Conservation (phyloP, 495 filamentous ascomycete species). For the Bacidia rubella region DNA sequence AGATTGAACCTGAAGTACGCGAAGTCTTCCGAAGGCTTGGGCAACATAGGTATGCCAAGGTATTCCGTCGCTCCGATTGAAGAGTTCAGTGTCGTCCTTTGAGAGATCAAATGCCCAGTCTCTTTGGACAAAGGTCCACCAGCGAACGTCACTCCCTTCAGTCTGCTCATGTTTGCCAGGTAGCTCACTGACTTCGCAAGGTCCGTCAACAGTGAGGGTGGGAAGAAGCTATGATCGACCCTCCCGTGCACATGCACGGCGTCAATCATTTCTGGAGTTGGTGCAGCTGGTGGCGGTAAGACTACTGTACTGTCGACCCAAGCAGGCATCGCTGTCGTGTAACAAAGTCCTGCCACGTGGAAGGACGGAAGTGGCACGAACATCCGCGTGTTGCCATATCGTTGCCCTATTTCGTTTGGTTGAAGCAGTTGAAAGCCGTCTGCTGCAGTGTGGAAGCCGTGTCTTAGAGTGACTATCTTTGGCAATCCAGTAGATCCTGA, state of each 20-base stretch:
- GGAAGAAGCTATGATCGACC: conserved; percentile 9
- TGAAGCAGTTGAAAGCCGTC: conserved; percentile 20
- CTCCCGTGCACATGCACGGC: neutral
- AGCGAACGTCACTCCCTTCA: conserved; percentile 21
- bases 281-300: neutral
- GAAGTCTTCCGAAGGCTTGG: neutral
- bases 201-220: conserved; percentile 24
- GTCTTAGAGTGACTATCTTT: conserved; percentile 36
- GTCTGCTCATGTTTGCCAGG: conserved; percentile 19
- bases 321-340: neutral
- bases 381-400: neutral
- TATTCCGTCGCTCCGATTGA: conserved; percentile 25
- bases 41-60: conserved; percentile 16
- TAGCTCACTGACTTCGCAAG: conserved; percentile 20
- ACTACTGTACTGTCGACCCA: neutral
- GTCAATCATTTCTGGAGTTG: neutral
- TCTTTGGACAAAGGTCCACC: conserved; percentile 21
- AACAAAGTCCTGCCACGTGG: neutral
- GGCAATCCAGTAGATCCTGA: conserved; percentile 46
- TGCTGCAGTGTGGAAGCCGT: conserved; percentile 32
- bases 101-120: conserved; percentile 22
- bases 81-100: conserved; percentile 19
- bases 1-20: neutral
- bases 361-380: neutral
- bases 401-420: neutral